These are phyloP conservation scores for Zea luxurians DNA, from an alignment of 176 grass and related monocot species.

Conservation along the genomic window DNA sequence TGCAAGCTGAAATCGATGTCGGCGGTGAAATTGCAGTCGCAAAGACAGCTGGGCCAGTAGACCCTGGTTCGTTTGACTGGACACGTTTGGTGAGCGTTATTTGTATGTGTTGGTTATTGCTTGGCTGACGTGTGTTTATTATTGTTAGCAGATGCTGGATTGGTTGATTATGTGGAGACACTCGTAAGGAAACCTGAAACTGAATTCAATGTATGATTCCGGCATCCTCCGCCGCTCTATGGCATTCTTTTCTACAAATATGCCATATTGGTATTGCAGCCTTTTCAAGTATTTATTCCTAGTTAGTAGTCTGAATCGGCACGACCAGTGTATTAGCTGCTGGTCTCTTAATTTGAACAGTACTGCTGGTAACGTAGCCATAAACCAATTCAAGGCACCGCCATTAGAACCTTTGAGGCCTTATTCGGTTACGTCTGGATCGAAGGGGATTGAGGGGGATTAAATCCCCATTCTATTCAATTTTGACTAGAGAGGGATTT, in stretches of 20 bases:
- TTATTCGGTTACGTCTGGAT: no score
- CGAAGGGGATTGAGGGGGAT: no score
- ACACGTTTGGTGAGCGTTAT: neutral
- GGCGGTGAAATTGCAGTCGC: conserved; percentile 44
- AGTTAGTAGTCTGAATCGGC: conserved; percentile 1
- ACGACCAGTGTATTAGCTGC: conserved; percentile 13
- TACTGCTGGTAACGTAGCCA: neutral
- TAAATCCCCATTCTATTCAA: no score
- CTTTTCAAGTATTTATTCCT: neutral
- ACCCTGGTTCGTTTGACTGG: conserved; percentile 62
- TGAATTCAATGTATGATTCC: conserved; percentile 72
- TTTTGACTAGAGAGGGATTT: no score
- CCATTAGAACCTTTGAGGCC: no score
- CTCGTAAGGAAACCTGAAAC: conserved; percentile 72
- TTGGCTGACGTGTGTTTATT: conserved; percentile 25
- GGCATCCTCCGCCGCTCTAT: conserved; percentile 25
- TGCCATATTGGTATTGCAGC: neutral
- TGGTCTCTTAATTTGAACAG: conserved; percentile 2
- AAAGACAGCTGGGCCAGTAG: conserved; percentile 64
- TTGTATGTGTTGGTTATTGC: conserved; percentile 23
- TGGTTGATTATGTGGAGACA: conserved; percentile 67
- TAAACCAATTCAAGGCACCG: neutral
- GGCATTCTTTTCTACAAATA: conserved; percentile 9
- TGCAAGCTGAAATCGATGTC: conserved; percentile 74
- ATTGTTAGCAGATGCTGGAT: conserved; percentile 64